Evolutionary conservation across 345 rosid species (phyloP), one percentile per base, ranked within the genome.

Genomic region (Triadica sebifera): DNA sequence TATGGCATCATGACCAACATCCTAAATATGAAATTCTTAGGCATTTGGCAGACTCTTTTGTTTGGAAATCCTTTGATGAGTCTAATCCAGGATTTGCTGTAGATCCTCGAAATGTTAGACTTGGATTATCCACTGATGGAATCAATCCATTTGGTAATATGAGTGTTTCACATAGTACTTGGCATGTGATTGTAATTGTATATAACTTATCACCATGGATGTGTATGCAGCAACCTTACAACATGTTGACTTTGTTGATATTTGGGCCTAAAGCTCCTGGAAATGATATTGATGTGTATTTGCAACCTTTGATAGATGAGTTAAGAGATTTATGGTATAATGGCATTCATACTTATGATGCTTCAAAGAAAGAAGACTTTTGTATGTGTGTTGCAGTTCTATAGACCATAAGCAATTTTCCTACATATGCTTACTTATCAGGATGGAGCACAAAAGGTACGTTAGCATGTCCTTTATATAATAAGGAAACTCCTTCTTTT

Each of bases 251-350:
- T 0, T 17, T 49, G 13, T 45, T 72, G 2, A 72, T 72, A 25
- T 67, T 13, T 1, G 12, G 29, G 0, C 34, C 19, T 7, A 61
- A 46, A 0, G 8, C 34, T 20, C 24, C 12, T 0, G 19, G 53
- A 12, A 65, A 70, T 62, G 46, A 62, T 34, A 62, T 62, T 62
- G 66, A 62, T 62, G 66, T 62, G 20, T 37, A 62, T 45, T 11
- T 39, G 2, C 2, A 22, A 70, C 37, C 73, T 4, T 20, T 69
- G 2, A 19, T 69, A 0, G 19, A 53, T 3, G 66, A 37, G 16
- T 69, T 69, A 12, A 13, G 15, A 15, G 22, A 49, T 6, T 51
- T 68, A 17, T 68, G 71, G 58, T 10, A 0, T 13, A 3, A 10
- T 24, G 71, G 71, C 2, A 8, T 34, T 12, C 5, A 50, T 3